phyloP scores from a whole-genome alignment of 1,284 basidiomycete genomes.

The Hemileia vastatrix region DNA sequence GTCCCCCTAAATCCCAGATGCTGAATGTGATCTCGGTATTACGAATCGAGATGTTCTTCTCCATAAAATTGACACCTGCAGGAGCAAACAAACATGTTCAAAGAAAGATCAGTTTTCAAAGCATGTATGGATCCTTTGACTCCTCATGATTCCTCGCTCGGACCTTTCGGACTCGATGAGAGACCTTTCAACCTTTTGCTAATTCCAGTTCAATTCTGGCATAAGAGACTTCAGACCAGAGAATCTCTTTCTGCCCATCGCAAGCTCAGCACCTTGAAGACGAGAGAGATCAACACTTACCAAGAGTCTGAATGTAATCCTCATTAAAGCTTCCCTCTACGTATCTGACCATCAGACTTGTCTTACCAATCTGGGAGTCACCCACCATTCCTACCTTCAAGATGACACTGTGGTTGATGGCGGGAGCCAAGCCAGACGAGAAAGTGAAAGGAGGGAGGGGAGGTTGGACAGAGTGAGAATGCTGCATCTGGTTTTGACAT shows the following conservation, averaged over 20 bases:
- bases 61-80: constrained; percentile 95
- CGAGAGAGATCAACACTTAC: neutral
- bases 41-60: constrained; percentile 92
- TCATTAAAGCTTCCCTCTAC: constrained; percentile 91
- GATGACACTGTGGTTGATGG: constrained; percentile 74
- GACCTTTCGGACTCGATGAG: too few species aligned
- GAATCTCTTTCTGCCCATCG: constrained; percentile 49
- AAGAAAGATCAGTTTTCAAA: too few species aligned
- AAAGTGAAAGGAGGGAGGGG: neutral
- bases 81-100: neutral
- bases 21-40: constrained; percentile 98
- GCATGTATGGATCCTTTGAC: constrained; percentile 7
- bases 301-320: constrained; percentile 98
- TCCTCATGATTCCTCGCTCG: constrained; percentile 15
- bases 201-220: too few species aligned
- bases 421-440: constrained; percentile 20
- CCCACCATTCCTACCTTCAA: constrained; percentile 99
- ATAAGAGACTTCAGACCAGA: too few species aligned
- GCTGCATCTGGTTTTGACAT: too few species aligned
- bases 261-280: neutral
- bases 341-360: constrained; percentile 94
- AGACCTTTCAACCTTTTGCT: too few species aligned
- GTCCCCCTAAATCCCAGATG: constrained; percentile 96
- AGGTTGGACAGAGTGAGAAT: too few species aligned
- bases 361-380: constrained; percentile 96